These are phyloP conservation scores for Penicillium sp. DNA, from an alignment of 2,329 filamentous ascomycete species.

Conservation along the genomic window DNA sequence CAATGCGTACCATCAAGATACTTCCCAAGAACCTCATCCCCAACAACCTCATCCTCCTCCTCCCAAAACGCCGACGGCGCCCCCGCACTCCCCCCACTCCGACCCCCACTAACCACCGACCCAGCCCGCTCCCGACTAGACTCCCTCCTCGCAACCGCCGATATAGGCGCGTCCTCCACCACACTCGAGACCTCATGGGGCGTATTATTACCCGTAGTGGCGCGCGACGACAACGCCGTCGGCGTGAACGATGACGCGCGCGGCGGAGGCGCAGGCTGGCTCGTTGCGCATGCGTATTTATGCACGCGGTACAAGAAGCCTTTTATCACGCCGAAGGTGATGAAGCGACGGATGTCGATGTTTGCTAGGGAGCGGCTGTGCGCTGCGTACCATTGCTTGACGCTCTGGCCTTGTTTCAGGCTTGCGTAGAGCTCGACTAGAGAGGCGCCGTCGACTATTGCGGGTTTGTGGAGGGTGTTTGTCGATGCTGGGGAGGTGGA, in stretches of 20 bases:
- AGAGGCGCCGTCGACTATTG: conserved; percentile 44
- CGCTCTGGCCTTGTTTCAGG: conserved; percentile 78
- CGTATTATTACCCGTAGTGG: conserved; percentile 34
- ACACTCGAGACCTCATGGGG: conserved; percentile 29
- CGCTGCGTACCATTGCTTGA: conserved; percentile 81
- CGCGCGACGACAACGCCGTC: conserved; percentile 31
- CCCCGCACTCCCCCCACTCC: conserved; percentile 16
- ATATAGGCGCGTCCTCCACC: conserved; percentile 21
- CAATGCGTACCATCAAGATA: conserved; percentile 52
- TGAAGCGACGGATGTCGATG: conserved; percentile 85
- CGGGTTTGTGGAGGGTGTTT: conserved; percentile 8
- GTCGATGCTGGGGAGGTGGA: conserved; percentile 13
- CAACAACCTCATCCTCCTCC: conserved; percentile 36
- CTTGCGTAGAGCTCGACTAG: conserved; percentile 81
- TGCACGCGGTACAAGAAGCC: conserved; percentile 90
- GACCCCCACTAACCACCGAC: conserved; percentile 32
- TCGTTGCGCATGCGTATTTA: conserved; percentile 71
- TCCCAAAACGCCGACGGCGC: conserved; percentile 27
- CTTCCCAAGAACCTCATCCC: conserved; percentile 37
- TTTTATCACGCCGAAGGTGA: conserved; percentile 96
- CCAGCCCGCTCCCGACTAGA: conserved; percentile 24
- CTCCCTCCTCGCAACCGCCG: conserved; percentile 11
- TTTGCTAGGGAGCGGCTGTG: conserved; percentile 70
- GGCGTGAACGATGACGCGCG: conserved; percentile 26
- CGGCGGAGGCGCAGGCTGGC: conserved; percentile 30